Conservation (phyloP, 768 basidiomycete genomes). For the Leccinum aurantiacum region DNA sequence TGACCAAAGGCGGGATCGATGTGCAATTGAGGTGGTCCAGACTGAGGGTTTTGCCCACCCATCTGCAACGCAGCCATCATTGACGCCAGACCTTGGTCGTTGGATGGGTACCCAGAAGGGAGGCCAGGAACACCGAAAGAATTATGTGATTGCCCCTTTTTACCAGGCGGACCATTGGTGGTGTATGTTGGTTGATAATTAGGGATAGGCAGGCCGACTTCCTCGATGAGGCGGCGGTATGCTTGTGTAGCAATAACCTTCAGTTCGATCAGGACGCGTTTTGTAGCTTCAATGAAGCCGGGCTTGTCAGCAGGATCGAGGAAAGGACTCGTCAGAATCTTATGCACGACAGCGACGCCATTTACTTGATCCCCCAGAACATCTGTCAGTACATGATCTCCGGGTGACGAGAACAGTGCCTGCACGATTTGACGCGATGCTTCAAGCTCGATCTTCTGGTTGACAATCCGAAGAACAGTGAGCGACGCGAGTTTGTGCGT, state of each 20-base stretch:
- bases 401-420: constrained; percentile 85
- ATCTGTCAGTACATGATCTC: constrained; percentile 89
- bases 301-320: constrained; percentile 70
- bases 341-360: constrained; percentile 89
- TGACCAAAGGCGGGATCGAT: constrained; percentile 63
- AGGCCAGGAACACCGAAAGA: constrained; percentile 71
- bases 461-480: constrained; percentile 93
- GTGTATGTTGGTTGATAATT: constrained; percentile 82
- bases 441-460: constrained; percentile 91
- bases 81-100: constrained; percentile 82
- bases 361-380: constrained; percentile 96
- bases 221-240: constrained; percentile 90
- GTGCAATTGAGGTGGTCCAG: constrained; percentile 71
- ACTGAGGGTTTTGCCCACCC: constrained; percentile 85
- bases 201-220: constrained; percentile 88
- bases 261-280: constrained; percentile 84
- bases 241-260: constrained; percentile 95
- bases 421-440: constrained; percentile 86
- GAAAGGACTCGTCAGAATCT: constrained; percentile 86
- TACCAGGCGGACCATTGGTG: constrained; percentile 54
- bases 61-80: constrained; percentile 94
- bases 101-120: constrained; percentile 77
- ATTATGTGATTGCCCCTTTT: constrained; percentile 55
- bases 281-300: constrained; percentile 79
- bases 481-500: constrained; percentile 97